Base-by-base conservation (phyloP, 2,329 filamentous ascomycete genomes). In the Ascosphaera pollenicola region DNA sequence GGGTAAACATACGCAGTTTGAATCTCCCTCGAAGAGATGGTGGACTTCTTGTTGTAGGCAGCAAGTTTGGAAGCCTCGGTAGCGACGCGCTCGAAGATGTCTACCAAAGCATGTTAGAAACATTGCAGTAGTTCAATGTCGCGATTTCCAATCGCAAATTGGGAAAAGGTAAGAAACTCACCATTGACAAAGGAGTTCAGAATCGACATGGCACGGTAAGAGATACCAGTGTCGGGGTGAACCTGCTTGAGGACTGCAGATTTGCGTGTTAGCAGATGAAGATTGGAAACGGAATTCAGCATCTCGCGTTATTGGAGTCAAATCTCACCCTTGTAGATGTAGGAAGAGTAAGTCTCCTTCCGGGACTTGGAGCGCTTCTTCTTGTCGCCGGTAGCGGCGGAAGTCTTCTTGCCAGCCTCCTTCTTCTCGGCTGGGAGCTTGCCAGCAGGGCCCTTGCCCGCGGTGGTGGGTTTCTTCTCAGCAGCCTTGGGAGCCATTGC, bases 21-120 rank as follows among this genome's bases (percentile, higher is more conserved):
- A 60, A 98, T 98, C 69, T 98, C 89, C 58, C 89, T 80, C 51
- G 89, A 95, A 40, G 87, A 95, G 67, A 98, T 98, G 61, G 89
- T 98, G 39, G 87, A 95, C 75, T 98, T 98, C 80, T 95, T 98
- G 79, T 98, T 98, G 74, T 98, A 98, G 47, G 89, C 89, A 52
- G 89, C 89, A 45, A 98, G 78, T 78, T 98, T 98, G 61, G 83
- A 93, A 39, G 89, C 89, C 68, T 98, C 89, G 43, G 89, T 94
- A 48, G 89, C 89, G 52, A 98, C 87, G 54, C 89, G 85, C 78
- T 98, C 89, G 63, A 98, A 98, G 62, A 98, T 98, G 57, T 98
- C 84, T 89, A 35, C 7, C 3, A 7, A 19, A 19, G 17, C 10
- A 11, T 17, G 35, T 36, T 17, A 36, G 35, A 45, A n/a, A 24